phyloP scores from a whole-genome alignment of 371 early-diverging fungal species.

The Gilbertella persicaria region DNA sequence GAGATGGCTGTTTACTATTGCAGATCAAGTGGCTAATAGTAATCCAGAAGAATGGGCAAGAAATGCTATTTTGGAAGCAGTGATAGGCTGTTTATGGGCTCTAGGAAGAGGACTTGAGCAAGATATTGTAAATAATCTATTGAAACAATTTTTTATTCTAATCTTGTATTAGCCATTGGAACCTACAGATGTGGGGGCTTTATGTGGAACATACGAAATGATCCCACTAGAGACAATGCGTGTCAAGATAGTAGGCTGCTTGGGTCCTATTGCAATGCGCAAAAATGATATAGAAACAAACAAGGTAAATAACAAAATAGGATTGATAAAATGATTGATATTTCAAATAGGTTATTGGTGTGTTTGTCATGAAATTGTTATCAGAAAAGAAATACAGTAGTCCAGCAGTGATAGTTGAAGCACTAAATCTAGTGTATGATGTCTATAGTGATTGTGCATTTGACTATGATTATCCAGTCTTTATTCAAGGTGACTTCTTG shows the following conservation, averaged over 20 bases:
- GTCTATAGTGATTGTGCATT: constrained; percentile 82
- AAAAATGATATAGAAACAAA: constrained; percentile 73
- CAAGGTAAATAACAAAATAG: constrained; percentile 49
- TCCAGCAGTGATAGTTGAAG: constrained; percentile 65
- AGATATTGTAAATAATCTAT: constrained; percentile 46
- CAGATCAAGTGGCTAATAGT: constrained; percentile 31
- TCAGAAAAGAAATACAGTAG: constrained; percentile 31
- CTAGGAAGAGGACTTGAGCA: constrained; percentile 67
- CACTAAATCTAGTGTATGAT: constrained; percentile 83
- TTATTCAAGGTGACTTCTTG: constrained; percentile 68
- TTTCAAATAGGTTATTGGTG: constrained; percentile 31
- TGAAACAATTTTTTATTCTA: not conserved
- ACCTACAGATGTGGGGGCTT: constrained; percentile 46
- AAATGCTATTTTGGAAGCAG: constrained; percentile 54
- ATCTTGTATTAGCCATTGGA: constrained; percentile 38
- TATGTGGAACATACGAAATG: constrained; percentile 55
- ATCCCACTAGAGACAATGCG: constrained; percentile 53
- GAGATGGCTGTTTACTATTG: constrained; percentile 53
- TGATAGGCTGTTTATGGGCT: constrained; percentile 74
- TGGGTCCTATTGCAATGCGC: constrained; percentile 74
- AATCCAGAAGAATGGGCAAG: constrained; percentile 34
- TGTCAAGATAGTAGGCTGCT: constrained; percentile 72
- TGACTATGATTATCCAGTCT: constrained; percentile 86
- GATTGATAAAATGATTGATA: not conserved
- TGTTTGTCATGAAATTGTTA: constrained; percentile 32